These are phyloP conservation scores for Grosmannia huntii DNA, from an alignment of 2,329 filamentous ascomycete species.

Conservation along the genomic window DNA sequence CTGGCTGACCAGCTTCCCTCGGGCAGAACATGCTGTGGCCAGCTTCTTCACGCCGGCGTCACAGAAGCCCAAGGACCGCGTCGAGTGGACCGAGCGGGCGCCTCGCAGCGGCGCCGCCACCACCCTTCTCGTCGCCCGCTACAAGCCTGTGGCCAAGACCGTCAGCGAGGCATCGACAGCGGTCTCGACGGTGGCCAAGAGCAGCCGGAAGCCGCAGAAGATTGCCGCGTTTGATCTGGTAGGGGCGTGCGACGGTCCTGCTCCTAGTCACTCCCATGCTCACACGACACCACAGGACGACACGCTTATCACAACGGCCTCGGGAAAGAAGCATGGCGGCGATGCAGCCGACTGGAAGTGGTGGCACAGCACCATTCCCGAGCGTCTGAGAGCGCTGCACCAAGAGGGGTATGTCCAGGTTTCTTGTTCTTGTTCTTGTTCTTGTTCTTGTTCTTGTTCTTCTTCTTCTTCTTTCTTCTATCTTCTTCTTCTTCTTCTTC, in stretches of 20 bases:
- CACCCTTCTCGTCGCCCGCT: slow-evolving; percentile 65
- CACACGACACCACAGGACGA: slow-evolving; percentile 48
- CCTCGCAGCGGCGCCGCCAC: slow-evolving; percentile 31
- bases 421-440: too few species aligned
- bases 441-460: too few species aligned
- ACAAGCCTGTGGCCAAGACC: slow-evolving; percentile 32
- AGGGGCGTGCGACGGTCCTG: not conserved
- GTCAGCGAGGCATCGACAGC: not conserved
- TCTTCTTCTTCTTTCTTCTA: too few species aligned
- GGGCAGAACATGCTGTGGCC: slow-evolving; percentile 52
- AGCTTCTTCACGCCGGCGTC: slow-evolving; percentile 83
- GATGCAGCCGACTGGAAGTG: slow-evolving; percentile 80
- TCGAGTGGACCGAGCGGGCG: slow-evolving; percentile 58
- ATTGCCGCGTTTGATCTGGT: slow-evolving; percentile 60
- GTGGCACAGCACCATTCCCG: slow-evolving; percentile 68
- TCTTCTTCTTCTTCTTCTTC: too few species aligned
- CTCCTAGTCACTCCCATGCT: too few species aligned
- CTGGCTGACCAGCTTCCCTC: not conserved
- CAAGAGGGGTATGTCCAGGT: not conserved
- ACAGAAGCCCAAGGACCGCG: slow-evolving; percentile 67
- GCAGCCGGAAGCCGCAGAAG: slow-evolving; percentile 29
- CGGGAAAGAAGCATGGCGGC: slow-evolving; percentile 65
- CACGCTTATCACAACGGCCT: slow-evolving; percentile 68
- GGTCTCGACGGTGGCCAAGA: not conserved
- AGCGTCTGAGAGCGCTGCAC: slow-evolving; percentile 52